Base-by-base conservation (phyloP, 108 stramenopile genomes). In the Seminavis robusta region DNA sequence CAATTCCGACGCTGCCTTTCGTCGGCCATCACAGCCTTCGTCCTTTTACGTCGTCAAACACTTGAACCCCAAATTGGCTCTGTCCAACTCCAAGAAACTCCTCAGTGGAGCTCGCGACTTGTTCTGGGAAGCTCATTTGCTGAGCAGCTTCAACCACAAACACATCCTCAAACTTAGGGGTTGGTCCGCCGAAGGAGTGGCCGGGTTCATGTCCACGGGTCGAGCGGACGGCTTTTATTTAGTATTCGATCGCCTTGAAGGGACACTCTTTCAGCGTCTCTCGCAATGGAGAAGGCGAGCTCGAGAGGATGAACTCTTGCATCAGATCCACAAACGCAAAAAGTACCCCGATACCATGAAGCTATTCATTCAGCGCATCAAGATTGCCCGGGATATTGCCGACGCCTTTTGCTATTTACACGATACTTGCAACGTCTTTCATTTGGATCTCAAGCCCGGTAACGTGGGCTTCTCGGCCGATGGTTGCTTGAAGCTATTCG, bases 401-500 rank as follows among this genome's bases (percentile, higher is more conserved):
- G 51, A 44, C 33, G 76, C 76, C 0, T 40, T 77, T 54, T 53
- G 64, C 13, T 71, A 77, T 53, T 64, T 77, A 45, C 76, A 77
- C 46, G 26, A 47, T 24, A 38, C 65, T 10, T 43, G 57, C 31
- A 77, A 74, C 51, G 59, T 92, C 25, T 84, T 77, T 77, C 1
- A 74, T 65, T 39, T 32, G 76, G 19, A 72, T 74, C 69, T 49
- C 74, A 24, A 77, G 62, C 41, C 65, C 70, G 4, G 76, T 59
- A 90, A 90, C 51, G 64, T 90, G 55, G 89, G 89, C 19, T 81
- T 92, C 44, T 71, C 69, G 34, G 44, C 52, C 16, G 62, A 82
- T 47, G 61, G 61, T 3, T 55, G 51, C 10, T 65, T 88, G 21
- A 55, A 55, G 23, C 4, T 55, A 8, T 55, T 39, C 23, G 53